These are phyloP conservation scores for Symbiodinium natans DNA, from an alignment of 73 alveolate species.

Conservation along the genomic window DNA sequence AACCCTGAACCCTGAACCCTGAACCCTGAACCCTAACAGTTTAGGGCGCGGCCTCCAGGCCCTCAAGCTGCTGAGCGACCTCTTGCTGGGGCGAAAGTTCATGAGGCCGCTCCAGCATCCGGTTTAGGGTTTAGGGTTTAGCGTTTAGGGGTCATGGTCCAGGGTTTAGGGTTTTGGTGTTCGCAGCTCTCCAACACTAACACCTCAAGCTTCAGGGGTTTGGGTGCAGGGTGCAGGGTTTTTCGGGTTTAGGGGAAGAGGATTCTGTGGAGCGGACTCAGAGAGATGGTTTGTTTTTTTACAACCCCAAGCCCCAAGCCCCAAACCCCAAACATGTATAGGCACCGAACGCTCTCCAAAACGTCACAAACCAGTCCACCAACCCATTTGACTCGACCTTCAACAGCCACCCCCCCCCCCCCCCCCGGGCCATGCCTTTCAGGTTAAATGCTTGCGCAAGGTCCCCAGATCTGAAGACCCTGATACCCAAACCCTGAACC, in stretches of 20 bases:
- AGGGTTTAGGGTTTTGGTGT: not conserved
- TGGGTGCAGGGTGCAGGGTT: not conserved
- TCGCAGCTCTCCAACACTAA: no score
- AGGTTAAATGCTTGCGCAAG: no score
- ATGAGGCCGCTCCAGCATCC: constrained; percentile 15
- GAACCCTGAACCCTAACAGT: not conserved
- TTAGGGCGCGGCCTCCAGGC: constrained; percentile 4
- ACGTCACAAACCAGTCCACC: no score
- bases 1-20: not conserved
- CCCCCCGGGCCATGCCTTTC: no score
- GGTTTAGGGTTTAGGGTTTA: not conserved
- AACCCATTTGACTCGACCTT: no score
- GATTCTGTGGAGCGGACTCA: no score
- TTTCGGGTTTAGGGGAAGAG: not conserved
- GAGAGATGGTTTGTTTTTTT: not conserved
- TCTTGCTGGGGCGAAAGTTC: constrained; percentile 58
- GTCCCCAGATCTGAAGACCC: no score
- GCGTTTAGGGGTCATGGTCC: not conserved
- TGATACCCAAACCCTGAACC: no score
- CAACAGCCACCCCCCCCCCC: no score
- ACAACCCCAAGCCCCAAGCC: not conserved
- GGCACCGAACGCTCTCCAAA: no score
- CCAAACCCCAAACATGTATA: not conserved
- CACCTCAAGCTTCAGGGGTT: not conserved
- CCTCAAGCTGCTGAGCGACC: constrained; percentile 59